Conservation (phyloP, 1,284 basidiomycete genomes). For the Rhodotorula sp. region DNA sequence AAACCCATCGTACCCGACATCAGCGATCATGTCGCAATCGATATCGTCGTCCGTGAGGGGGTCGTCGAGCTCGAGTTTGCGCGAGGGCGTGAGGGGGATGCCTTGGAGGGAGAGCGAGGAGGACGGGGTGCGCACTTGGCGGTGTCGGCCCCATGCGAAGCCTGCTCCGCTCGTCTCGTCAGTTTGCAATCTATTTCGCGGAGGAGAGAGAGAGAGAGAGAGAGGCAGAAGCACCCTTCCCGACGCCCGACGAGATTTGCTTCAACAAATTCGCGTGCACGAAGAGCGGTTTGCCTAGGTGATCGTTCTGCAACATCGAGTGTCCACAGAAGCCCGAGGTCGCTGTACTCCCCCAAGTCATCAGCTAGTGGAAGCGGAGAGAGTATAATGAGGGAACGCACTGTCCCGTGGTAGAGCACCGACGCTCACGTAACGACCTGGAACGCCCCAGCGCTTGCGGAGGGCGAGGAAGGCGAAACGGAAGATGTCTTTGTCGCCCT, state of each 20-base stretch:
- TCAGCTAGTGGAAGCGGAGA: neutral
- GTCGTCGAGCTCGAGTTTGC: slow-evolving; percentile 7
- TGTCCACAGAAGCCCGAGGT: slow-evolving; percentile 38
- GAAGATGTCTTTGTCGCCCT: slow-evolving; percentile 56
- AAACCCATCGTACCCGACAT: slow-evolving; percentile 18
- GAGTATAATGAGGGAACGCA: neutral
- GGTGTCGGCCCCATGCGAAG: slow-evolving; percentile 30
- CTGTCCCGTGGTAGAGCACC: slow-evolving; percentile 45
- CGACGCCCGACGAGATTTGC: slow-evolving; percentile 28
- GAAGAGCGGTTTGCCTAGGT: slow-evolving; percentile 51
- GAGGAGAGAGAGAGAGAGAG: too few species aligned
- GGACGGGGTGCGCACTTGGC: slow-evolving; percentile 22
- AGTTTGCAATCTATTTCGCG: neutral
- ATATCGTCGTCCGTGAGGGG: slow-evolving; percentile 23
- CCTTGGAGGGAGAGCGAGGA: slow-evolving; percentile 6
- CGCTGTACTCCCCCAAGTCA: neutral
- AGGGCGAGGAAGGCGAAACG: slow-evolving; percentile 53
- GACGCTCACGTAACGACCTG: slow-evolving; percentile 53
- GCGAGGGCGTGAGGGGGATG: neutral
- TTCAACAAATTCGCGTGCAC: slow-evolving; percentile 42
- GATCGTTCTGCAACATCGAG: slow-evolving; percentile 55
- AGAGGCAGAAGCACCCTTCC: slow-evolving; percentile 5
- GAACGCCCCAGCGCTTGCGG: slow-evolving; percentile 55
- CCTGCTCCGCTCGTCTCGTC: neutral
- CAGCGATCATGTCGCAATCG: slow-evolving; percentile 33